A percentile compares a stretch with the other conserved stretches of the same genome.
phyloP scores from a whole-genome alignment of 257 asterid species.

The Solanum ossicruentum region DNA sequence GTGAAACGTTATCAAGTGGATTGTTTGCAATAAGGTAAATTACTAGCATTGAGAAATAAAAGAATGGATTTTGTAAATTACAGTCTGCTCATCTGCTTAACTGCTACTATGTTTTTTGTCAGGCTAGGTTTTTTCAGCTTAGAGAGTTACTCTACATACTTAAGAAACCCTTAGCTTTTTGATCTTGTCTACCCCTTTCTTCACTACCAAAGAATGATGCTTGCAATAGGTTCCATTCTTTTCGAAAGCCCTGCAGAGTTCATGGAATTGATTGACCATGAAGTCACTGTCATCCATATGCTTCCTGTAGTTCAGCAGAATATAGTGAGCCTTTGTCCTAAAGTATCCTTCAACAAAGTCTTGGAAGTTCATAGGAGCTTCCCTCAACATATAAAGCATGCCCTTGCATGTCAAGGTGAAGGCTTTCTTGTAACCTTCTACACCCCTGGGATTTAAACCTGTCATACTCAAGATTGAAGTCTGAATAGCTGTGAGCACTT shows the following conservation, averaged over 20 bases:
- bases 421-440: not conserved
- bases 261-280: constrained; percentile 9
- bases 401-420: constrained; percentile 6
- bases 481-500: constrained; percentile 10
- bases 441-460: not conserved
- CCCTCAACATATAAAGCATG: constrained; percentile 9
- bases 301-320: constrained; percentile 15
- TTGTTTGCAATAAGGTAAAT: not conserved
- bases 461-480: not conserved
- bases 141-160: not conserved
- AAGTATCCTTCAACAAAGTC: constrained; percentile 26
- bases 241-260: constrained; percentile 11
- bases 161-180: not conserved
- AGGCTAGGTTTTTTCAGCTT: not conserved
- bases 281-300: not conserved
- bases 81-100: not conserved
- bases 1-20: not conserved
- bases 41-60: not conserved
- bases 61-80: not conserved
- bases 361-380: constrained; percentile 10
- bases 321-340: constrained; percentile 19
- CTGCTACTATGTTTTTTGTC: not conserved
- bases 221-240: constrained; percentile 21
- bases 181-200: not conserved
- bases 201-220: constrained; percentile 12